phyloP scores from a whole-genome alignment of 352 stramenopile species.

The Globisporangium splendens region DNA sequence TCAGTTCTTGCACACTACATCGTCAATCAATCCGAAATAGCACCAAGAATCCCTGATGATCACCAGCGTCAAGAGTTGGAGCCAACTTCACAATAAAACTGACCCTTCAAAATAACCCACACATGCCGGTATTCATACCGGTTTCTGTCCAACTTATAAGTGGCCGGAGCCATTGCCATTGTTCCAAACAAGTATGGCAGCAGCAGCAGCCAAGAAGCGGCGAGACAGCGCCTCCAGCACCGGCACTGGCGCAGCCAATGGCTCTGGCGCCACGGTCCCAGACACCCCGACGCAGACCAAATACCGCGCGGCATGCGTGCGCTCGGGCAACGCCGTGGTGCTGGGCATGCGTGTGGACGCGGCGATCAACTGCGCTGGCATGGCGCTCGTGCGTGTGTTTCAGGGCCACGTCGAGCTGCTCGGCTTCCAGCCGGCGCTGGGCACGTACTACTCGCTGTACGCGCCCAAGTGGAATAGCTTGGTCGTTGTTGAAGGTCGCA shows the following conservation, averaged over 20 bases:
- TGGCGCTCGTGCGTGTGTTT: constrained; percentile 76
- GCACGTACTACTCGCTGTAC: constrained; percentile 76
- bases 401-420: constrained; percentile 70
- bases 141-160: too few species aligned
- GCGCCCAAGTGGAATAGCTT: constrained; percentile 82
- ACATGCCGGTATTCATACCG: too few species aligned
- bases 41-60: too few species aligned
- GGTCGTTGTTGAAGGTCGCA: constrained; percentile 44
- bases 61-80: too few species aligned
- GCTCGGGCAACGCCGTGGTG: constrained; percentile 59
- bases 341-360: constrained; percentile 51
- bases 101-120: too few species aligned
- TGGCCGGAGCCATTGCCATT: too few species aligned
- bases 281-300: constrained; percentile 8
- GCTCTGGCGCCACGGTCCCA: constrained; percentile 7
- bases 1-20: too few species aligned
- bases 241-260: background rate
- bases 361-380: constrained; percentile 67
- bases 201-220: background rate
- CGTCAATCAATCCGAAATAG: too few species aligned
- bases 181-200: background rate
- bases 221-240: background rate
- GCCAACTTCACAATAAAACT: too few species aligned
- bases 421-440: constrained; percentile 61
- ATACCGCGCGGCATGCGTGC: constrained; percentile 42